Evolutionary conservation across 495 filamentous ascomycete species (phyloP).

Genomic region (Trichoderma virens): DNA sequence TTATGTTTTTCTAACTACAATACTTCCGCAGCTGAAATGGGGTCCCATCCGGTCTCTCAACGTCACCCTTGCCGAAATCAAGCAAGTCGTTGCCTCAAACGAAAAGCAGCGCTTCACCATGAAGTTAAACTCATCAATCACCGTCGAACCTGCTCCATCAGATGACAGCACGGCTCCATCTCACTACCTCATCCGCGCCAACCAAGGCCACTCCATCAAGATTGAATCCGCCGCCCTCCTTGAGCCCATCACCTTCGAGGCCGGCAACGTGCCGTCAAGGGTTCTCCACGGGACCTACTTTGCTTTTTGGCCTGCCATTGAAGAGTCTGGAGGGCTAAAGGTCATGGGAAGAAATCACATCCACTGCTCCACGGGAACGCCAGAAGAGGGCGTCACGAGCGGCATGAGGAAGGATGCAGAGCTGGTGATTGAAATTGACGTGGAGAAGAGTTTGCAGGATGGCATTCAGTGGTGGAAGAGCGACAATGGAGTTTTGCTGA

Average conservation of each 20-base stretch:
- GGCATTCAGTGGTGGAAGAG: constrained; percentile 73
- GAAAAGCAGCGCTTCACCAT: constrained; percentile 87
- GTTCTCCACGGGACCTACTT: constrained; percentile 88
- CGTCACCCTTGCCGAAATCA: constrained; percentile 67
- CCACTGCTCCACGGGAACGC: constrained; percentile 71
- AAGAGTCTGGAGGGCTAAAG: constrained; percentile 64
- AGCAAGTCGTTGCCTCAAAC: constrained; percentile 58
- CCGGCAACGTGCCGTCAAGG: constrained; percentile 46
- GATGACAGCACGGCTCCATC: constrained; percentile 37
- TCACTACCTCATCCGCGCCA: constrained; percentile 84
- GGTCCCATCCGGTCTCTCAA: constrained; percentile 59
- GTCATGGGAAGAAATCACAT: constrained; percentile 79
- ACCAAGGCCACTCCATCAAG: constrained; percentile 77
- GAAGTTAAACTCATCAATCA: constrained; percentile 32
- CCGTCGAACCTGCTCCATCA: constrained; percentile 25
- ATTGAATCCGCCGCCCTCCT: constrained; percentile 64
- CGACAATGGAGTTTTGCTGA: constrained; percentile 70
- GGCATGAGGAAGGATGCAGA: constrained; percentile 80
- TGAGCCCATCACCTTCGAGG: constrained; percentile 48
- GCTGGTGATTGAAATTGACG: constrained; percentile 72
- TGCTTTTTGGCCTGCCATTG: constrained; percentile 62
- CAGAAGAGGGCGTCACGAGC: constrained; percentile 56
- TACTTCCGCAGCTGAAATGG: constrained; percentile 70
- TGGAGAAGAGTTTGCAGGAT: constrained; percentile 53
- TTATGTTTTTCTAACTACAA: no score